Evolutionary conservation across 495 filamentous ascomycete genomes (phyloP), one percentile per base, ranked within the genome.

Genomic region (Thermothielavioides terrestris): DNA sequence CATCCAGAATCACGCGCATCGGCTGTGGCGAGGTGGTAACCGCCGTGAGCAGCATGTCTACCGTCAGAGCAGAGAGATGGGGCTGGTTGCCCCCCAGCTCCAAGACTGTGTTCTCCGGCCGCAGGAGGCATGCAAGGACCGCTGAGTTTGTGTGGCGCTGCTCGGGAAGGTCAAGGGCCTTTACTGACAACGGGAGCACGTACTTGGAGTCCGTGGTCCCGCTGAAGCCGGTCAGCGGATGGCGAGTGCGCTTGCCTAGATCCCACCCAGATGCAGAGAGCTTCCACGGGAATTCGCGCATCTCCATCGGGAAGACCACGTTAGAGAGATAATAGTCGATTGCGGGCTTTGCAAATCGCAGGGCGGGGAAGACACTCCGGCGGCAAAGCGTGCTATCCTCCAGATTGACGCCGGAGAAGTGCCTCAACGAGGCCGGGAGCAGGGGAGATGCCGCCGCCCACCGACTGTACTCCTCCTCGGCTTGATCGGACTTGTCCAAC

Each of bases 231-330:
- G 77, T 82, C 0, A 77, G 79, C 0, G 74, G 70, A 25, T 78
- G 64, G 0, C 15, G 39, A 52, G 74, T 79, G 3, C 49, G 45
- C 49, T 71, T 67, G 2, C 55, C 77, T 32, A 86, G 69, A 59
- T 89, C 84, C 81, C 84, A 89, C 0, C 80, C 84, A 0, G 84
- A 88, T 0, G 80, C 71, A 0, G 80, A 81, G 2, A 89, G 65
- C 57, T 85, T 90, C 1, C 72, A 49, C 0, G 78, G 75, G 48
- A 85, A 90, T 40, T 78, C 64, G 31, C 75, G 82, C 61, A 79
- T 74, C 48, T 85, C 79, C 51, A 71, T 80, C 0, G 82, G 75
- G 50, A 88, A 90, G 0, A 88, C 80, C 8, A 83, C 51, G 5
- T 70, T 56, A 2, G 76, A 60, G 3, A 90, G 60, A 56, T 77